phyloP scores from a whole-genome alignment of 768 basidiomycete genomes.

The Hericium coralloides region DNA sequence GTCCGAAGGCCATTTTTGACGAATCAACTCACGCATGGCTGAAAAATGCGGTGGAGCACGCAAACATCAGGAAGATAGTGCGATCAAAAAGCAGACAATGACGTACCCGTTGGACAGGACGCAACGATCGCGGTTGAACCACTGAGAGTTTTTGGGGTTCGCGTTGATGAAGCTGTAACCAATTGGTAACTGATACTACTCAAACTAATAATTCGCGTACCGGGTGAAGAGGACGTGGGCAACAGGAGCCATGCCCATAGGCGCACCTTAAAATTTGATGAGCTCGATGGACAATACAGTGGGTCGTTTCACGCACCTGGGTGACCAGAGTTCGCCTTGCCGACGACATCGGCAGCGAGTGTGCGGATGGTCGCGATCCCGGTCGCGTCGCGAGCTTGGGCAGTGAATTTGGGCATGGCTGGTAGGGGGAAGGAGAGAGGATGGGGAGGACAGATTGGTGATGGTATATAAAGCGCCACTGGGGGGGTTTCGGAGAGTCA shows the following conservation, averaged over 20 bases:
- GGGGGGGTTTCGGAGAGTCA: too few relatives aligned
- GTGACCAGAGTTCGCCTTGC: conserved; percentile 90
- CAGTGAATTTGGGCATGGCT: conserved; percentile 31
- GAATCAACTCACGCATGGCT: conserved; percentile 61
- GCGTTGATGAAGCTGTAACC: conserved; percentile 67
- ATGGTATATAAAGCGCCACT: conserved; percentile 5
- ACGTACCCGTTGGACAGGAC: conserved; percentile 91
- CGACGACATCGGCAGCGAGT: conserved; percentile 69
- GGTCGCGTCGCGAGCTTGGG: conserved; percentile 38
- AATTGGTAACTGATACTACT: neutral
- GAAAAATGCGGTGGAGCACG: conserved; percentile 6
- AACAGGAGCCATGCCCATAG: conserved; percentile 87
- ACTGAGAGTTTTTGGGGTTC: conserved; percentile 83
- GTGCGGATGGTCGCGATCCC: conserved; percentile 68
- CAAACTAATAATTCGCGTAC: conserved; percentile 28
- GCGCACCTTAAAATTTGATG: conserved; percentile 50
- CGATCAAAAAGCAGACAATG: neutral
- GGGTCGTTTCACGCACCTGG: conserved; percentile 44
- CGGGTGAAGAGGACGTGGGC: conserved; percentile 75
- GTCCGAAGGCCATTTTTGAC: neutral
- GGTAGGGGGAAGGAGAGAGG: conserved; percentile 9
- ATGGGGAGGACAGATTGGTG: conserved; percentile 8
- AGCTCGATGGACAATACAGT: neutral
- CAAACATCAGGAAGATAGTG: neutral
- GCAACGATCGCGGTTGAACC: conserved; percentile 96